Evolutionary conservation across 305 asterid genomes (phyloP), one percentile per base, ranked within the genome.

Genomic region (Fraxinus sp.): DNA sequence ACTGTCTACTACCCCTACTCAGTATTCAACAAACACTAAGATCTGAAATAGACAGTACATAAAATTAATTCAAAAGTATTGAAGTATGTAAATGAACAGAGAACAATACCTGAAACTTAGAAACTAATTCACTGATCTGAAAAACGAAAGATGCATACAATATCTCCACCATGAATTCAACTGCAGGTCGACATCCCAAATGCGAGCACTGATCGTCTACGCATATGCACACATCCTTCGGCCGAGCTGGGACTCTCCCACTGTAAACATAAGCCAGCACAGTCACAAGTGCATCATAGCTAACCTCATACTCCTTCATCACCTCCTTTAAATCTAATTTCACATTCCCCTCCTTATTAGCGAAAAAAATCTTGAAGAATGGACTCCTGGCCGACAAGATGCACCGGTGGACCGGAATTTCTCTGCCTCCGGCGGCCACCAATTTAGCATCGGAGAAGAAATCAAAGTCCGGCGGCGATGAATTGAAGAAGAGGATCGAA

Each of bases 321-420:
- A 90, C 85, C 80, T 95, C 95, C 95, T 90, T 94, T 82, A 92
- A 28, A 77, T 90, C 90, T 82, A 95, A 74, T 78, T 88, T 91
- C 78, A 80, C 49, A 74, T 77, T 80, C 80, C 80, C 90, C 77
- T 84, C 91, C 64, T 86, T 86, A 46, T 68, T 82, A 66, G 82
- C 72, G 80, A 95, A 94, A 22, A 93, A 75, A 52, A 81, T 87
- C 90, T 30, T 93, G 68, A 95, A 95, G 77, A 86, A 95, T 3
- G 85, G 83, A 88, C 97, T 95, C 89, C 97, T 88, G 26, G 96
- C 91, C 76, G 97, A 90, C 77, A 95, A 76, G 71, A 95, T 87
- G 83, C 98, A 95, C 44, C 98, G 89, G 87, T 95, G 97, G 16
- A 92, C 97, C n/a, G 94, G 90, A 79, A 94, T 89, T 84, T 94